Conservation (phyloP, 768 basidiomycete species). For the Boletales sp. region DNA sequence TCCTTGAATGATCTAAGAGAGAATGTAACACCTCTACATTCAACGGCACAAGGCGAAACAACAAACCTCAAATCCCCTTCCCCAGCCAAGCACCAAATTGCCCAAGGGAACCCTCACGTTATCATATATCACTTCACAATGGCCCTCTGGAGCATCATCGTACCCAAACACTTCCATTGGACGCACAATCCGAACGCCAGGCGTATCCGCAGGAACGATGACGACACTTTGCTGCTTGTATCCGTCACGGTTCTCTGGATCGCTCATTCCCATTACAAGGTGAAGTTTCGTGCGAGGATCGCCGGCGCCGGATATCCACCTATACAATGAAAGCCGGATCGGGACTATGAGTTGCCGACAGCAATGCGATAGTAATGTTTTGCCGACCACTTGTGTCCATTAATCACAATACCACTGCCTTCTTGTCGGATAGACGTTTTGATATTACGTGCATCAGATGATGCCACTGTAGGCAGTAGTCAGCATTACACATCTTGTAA, state of each 20-base stretch:
- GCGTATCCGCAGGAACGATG: constrained; percentile 83
- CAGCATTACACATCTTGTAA: constrained; percentile 9
- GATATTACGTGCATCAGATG: constrained; percentile 95
- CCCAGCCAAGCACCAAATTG: constrained; percentile 90
- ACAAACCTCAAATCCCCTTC: constrained; percentile 85
- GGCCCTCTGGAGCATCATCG: constrained; percentile 94
- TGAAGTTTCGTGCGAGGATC: constrained; percentile 88
- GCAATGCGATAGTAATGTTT: not conserved
- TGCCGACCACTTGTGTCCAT: constrained; percentile 90
- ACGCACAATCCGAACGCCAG: constrained; percentile 87
- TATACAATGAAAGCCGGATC: constrained; percentile 26
- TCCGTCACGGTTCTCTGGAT: constrained; percentile 70
- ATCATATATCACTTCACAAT: constrained; percentile 92
- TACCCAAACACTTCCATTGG: constrained; percentile 94
- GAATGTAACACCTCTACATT: not conserved
- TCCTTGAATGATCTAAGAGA: constrained; percentile 82
- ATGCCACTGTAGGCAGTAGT: constrained; percentile 52
- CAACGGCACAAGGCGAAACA: not conserved
- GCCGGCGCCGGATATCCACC: constrained; percentile 98
- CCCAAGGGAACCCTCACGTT: constrained; percentile 85
- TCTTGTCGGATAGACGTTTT: constrained; percentile 81
- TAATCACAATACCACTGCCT: constrained; percentile 87
- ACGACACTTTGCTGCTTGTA: constrained; percentile 93
- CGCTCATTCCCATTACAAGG: constrained; percentile 93
- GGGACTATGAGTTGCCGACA: constrained; percentile 10